Conservation (phyloP, 441 rosid species). For the Populus hybrid region DNA sequence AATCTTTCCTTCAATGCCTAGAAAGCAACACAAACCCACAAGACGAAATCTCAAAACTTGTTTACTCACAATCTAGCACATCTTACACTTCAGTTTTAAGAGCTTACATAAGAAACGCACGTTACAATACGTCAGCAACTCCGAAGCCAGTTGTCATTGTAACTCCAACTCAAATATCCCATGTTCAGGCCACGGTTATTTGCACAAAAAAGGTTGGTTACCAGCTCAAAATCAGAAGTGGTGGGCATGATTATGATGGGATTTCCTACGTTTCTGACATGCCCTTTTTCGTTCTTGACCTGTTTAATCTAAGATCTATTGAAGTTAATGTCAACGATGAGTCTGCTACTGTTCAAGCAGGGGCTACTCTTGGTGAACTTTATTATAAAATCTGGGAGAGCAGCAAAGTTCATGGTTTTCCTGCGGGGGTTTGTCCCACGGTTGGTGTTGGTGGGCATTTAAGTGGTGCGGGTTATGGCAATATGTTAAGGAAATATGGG, state of each 20-base stretch:
- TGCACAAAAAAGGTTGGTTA: slow-evolving; percentile 43
- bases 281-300: slow-evolving; percentile 57
- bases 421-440: slow-evolving; percentile 65
- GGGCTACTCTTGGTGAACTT: slow-evolving; percentile 72
- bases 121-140: slow-evolving; percentile 37
- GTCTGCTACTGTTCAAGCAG: slow-evolving; percentile 57
- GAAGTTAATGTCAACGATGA: slow-evolving; percentile 27
- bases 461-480: slow-evolving; percentile 67
- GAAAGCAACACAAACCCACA: slow-evolving; percentile 15
- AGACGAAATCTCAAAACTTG: slow-evolving; percentile 10
- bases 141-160: slow-evolving; percentile 51
- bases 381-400: slow-evolving; percentile 44
- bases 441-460: slow-evolving; percentile 71
- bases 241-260: slow-evolving; percentile 77
- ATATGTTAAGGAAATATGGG: slow-evolving; percentile 54
- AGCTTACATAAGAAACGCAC: slow-evolving; percentile 21
- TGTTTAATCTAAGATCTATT: slow-evolving; percentile 43
- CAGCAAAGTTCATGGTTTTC: slow-evolving; percentile 50
- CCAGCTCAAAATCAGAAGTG: slow-evolving; percentile 57
- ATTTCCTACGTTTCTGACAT: slow-evolving; percentile 44
- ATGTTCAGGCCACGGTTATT: slow-evolving; percentile 52
- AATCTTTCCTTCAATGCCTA: slow-evolving; percentile 17
- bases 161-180: slow-evolving; percentile 46
- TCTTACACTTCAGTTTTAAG: slow-evolving; percentile 19
- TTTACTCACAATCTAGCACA: slow-evolving; percentile 1